Evolutionary conservation across 352 stramenopile species (phyloP).

Genomic region (Globisporangium heterothallicum): DNA sequence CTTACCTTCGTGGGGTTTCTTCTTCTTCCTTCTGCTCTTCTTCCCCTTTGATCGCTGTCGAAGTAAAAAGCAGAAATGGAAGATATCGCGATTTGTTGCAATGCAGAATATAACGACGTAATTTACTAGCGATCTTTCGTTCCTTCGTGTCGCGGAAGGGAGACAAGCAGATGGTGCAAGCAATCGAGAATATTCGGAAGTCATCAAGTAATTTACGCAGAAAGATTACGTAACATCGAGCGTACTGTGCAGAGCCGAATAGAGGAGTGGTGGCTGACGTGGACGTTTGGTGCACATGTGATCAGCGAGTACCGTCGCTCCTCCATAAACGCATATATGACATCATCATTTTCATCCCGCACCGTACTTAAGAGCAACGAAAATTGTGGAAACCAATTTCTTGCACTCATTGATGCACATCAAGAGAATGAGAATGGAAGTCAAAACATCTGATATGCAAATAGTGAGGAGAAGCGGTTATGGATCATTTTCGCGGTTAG

Average conservation of each 20-base stretch:
- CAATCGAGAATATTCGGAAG: conserved; percentile 12
- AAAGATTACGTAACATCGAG: not conserved
- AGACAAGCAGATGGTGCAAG: not conserved
- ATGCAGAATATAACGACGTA: not conserved
- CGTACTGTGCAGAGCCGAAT: not conserved
- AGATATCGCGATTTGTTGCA: not conserved
- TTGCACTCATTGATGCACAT: too few relatives aligned
- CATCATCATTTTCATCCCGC: too few relatives aligned
- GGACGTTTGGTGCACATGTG: not conserved
- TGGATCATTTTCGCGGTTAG: too few relatives aligned
- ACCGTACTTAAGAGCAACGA: too few relatives aligned
- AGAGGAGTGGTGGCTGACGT: not conserved
- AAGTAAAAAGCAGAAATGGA: conserved; percentile 3
- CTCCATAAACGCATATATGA: not conserved
- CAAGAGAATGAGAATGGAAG: too few relatives aligned
- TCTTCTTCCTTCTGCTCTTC: conserved; percentile 1
- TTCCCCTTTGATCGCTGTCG: not conserved
- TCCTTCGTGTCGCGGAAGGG: not conserved
- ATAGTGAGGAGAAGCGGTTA: too few relatives aligned
- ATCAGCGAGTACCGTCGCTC: not conserved
- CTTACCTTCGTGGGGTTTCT: not conserved
- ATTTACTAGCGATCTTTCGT: conserved; percentile 2
- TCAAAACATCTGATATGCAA: too few relatives aligned
- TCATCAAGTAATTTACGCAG: not conserved
- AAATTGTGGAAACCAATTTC: too few relatives aligned